Conservation (phyloP, 441 rosid genomes). For the Pelargonium fulgidum region DNA sequence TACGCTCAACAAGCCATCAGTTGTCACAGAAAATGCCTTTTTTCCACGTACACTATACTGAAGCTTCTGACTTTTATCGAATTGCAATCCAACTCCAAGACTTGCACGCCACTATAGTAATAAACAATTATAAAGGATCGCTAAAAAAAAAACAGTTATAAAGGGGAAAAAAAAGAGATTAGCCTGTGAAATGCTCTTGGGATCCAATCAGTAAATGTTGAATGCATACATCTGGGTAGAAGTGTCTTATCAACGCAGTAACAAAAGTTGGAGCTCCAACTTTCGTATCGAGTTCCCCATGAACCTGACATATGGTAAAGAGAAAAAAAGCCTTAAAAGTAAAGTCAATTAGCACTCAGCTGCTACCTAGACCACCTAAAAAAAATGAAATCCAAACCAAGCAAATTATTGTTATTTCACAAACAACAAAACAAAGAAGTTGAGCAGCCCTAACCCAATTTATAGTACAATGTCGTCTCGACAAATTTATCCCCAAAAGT, state of each 20-base stretch:
- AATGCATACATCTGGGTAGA: slow-evolving; percentile 48
- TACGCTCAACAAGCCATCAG: slow-evolving; percentile 45
- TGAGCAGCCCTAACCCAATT: neutral
- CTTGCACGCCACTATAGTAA: slow-evolving; percentile 42
- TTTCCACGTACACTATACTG: slow-evolving; percentile 55
- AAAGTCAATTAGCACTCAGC: neutral
- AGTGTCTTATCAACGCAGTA: slow-evolving; percentile 58
- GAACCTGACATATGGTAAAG: slow-evolving; percentile 45
- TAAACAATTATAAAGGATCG: slow-evolving; percentile 9
- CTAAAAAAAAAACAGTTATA: neutral
- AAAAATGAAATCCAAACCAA: neutral
- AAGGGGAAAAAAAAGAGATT: slow-evolving; percentile 1
- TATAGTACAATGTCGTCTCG: neutral
- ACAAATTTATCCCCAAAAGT: neutral
- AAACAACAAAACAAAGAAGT: neutral
- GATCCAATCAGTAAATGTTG: neutral
- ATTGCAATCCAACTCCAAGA: slow-evolving; percentile 69
- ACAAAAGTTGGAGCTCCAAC: slow-evolving; percentile 49
- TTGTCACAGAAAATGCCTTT: slow-evolving; percentile 58
- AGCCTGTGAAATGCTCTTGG: slow-evolving; percentile 1
- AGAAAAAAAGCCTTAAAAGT: neutral
- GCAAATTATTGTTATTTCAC: neutral
- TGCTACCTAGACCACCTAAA: neutral
- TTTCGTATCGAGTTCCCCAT: slow-evolving; percentile 78
- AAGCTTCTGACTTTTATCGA: slow-evolving; percentile 53